A percentile compares a stretch with the other conserved stretches of the same genome.
phyloP scores from a whole-genome alignment of 345 rosid genomes.

The Populus euphratica region DNA sequence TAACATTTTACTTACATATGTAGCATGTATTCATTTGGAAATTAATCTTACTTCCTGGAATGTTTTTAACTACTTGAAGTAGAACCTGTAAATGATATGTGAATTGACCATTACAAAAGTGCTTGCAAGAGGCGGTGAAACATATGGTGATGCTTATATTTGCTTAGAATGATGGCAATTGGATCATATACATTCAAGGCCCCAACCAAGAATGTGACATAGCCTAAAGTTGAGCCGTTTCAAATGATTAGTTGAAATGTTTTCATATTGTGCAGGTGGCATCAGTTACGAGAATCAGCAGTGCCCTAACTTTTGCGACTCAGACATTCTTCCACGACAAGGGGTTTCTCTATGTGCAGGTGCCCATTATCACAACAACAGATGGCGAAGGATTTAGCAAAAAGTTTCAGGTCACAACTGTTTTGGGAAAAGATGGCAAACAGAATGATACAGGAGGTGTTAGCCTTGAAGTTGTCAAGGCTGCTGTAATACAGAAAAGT shows the following conservation, averaged over 20 bases:
- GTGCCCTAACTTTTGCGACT: slow-evolving; percentile 57
- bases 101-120: neutral
- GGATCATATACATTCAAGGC: no score
- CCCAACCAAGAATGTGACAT: neutral
- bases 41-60: no score
- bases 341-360: slow-evolving; percentile 69
- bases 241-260: neutral
- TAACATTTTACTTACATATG: no score
- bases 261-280: slow-evolving; percentile 53
- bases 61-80: neutral
- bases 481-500: slow-evolving; percentile 61
- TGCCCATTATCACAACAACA: slow-evolving; percentile 69
- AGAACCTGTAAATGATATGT: neutral
- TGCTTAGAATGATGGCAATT: neutral
- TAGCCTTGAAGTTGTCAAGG: slow-evolving; percentile 53
- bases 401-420: slow-evolving; percentile 59
- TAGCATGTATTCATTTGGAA: no score
- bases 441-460: slow-evolving; percentile 40
- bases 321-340: slow-evolving; percentile 64
- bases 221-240: neutral
- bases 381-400: slow-evolving; percentile 57
- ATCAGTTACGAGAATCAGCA: slow-evolving; percentile 64
- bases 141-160: neutral
- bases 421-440: slow-evolving; percentile 30
- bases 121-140: neutral